phyloP scores from a whole-genome alignment of 768 basidiomycete genomes.

The Leccinum fibrillosum region DNA sequence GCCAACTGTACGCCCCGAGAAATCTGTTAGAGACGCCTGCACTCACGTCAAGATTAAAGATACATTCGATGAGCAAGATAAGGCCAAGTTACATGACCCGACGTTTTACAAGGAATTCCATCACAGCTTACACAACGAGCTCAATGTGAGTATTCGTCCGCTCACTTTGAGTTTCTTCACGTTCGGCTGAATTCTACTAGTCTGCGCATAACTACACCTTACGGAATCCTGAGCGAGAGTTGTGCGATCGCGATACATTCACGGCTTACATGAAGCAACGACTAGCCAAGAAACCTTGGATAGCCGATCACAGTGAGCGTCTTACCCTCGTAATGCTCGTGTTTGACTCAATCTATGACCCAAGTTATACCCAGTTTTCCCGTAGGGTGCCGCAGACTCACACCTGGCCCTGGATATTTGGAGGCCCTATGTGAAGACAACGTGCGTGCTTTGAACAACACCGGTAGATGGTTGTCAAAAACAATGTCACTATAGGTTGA shows the following conservation, averaged over 20 bases:
- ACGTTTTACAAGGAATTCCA: not conserved
- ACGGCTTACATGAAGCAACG: constrained; percentile 45
- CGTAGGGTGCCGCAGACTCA: constrained; percentile 59
- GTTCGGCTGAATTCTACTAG: not conserved
- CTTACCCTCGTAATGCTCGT: not conserved
- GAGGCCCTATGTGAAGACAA: constrained; percentile 64
- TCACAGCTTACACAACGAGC: not conserved
- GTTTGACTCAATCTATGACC: not conserved
- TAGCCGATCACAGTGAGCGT: not conserved
- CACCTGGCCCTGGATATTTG: constrained; percentile 66
- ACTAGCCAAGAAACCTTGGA: constrained; percentile 56
- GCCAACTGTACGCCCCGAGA: constrained; percentile 38
- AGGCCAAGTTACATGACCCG: not conserved
- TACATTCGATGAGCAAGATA: not conserved
- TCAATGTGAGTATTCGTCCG: not conserved
- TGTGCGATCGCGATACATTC: constrained; percentile 33
- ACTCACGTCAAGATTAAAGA: not conserved
- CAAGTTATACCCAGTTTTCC: constrained; percentile 52
- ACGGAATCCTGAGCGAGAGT: constrained; percentile 35
- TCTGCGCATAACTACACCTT: constrained; percentile 42
- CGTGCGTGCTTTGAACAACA: constrained; percentile 19
- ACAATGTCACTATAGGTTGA: constrained; percentile 28
- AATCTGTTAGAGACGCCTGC: not conserved
- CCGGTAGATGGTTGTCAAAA: not conserved
- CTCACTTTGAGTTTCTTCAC: not conserved